Percentiles rank a stretch among this genome's conserved stretches.
These are phyloP conservation scores for Lavandula angustifolia DNA, from an alignment of 257 asterid species.

Conservation along the genomic window DNA sequence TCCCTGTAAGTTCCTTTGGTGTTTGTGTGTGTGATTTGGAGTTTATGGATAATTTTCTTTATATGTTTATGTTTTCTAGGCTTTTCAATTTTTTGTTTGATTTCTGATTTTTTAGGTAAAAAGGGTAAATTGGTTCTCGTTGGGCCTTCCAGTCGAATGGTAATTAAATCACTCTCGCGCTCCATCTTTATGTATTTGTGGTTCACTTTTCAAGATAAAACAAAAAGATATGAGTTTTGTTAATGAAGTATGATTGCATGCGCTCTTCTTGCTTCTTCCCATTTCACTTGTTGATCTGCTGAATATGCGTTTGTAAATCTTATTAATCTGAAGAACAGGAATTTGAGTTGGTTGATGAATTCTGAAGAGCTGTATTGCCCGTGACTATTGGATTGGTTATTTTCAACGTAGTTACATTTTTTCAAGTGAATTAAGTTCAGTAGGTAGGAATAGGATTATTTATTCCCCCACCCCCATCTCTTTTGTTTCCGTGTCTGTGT, in stretches of 20 bases:
- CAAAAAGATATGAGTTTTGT: conserved; percentile 4
- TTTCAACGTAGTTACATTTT: conserved; percentile 2
- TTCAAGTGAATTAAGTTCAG: neutral
- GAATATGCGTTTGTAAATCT: conserved; percentile 5
- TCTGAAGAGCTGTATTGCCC: neutral
- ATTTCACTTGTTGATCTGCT: neutral
- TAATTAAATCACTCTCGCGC: conserved; percentile 27
- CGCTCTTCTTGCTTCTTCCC: conserved; percentile 2
- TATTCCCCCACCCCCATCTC: no score
- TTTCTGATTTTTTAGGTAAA: conserved; percentile 38
- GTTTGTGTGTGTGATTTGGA: conserved; percentile 22
- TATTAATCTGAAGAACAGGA: neutral
- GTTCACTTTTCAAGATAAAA: neutral
- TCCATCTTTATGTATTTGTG: neutral
- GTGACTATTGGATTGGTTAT: conserved; percentile 13
- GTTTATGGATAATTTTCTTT: neutral
- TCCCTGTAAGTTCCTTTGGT: conserved; percentile 41
- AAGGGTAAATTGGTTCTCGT: conserved; percentile 24
- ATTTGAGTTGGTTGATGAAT: conserved; percentile 13
- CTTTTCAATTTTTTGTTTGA: conserved; percentile 1
- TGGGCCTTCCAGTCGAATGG: conserved; percentile 31
- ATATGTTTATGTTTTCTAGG: neutral
- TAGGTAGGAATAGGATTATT: no score
- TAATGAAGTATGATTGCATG: conserved; percentile 10
- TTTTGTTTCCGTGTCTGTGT: no score